Evolutionary conservation across 768 basidiomycete species (phyloP).

Genomic region (Crassisporium funariophilum): DNA sequence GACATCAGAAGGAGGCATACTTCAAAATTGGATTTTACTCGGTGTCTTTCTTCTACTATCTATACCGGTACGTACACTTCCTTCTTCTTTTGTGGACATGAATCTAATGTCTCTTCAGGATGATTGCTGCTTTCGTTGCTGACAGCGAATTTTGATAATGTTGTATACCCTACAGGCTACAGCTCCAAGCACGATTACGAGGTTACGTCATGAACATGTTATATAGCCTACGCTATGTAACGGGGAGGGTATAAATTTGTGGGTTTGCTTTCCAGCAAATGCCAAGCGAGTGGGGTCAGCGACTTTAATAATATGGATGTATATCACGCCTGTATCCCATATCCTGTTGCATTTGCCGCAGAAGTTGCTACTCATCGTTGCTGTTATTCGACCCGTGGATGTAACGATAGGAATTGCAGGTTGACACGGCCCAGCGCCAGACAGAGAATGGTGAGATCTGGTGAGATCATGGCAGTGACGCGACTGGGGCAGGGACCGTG

Average conservation of each 20-base stretch:
- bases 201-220: no score
- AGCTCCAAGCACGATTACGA: no score
- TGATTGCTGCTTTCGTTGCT: constrained; percentile 84
- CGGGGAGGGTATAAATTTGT: no score
- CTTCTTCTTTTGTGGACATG: background rate
- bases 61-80: constrained; percentile 68
- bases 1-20: constrained; percentile 95
- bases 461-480: background rate
- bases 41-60: constrained; percentile 88
- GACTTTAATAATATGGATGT: background rate
- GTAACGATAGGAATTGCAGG: no score
- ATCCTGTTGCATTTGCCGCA: no score
- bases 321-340: constrained; percentile 1
- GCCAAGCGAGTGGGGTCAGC: no score
- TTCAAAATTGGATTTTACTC: constrained; percentile 93
- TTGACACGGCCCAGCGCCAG: no score
- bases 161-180: background rate
- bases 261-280: no score
- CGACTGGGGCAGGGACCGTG: background rate
- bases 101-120: constrained; percentile 41
- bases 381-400: no score
- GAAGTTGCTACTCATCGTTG: no score
- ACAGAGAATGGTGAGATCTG: no score
- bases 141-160: constrained; percentile 52
- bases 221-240: no score